Conservation (phyloP, 768 basidiomycete genomes). For the Pleurotus tuber-regium region DNA sequence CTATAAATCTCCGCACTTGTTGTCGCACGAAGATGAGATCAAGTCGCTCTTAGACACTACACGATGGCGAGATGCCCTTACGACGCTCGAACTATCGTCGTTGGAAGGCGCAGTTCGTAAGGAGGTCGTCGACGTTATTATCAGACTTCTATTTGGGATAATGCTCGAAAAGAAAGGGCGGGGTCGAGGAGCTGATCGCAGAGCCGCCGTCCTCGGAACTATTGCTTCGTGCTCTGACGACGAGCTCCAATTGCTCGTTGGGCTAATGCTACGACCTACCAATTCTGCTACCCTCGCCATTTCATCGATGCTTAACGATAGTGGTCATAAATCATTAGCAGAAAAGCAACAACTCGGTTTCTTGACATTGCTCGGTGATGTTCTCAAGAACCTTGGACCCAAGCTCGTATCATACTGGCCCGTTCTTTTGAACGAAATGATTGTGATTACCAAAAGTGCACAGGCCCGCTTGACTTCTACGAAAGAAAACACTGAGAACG, state of each 20-base stretch:
- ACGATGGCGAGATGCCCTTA: constrained; percentile 86
- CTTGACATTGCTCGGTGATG: constrained; percentile 79
- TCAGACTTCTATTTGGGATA: constrained; percentile 81
- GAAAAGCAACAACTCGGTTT: constrained; percentile 81
- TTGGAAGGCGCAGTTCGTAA: constrained; percentile 54
- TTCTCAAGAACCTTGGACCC: constrained; percentile 79
- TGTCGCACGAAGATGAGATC: constrained; percentile 61
- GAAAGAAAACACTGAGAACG: constrained; percentile 29
- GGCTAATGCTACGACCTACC: constrained; percentile 85
- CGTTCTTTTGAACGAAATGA: constrained; percentile 61
- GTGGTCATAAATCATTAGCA: constrained; percentile 32
- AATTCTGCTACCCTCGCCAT: constrained; percentile 26
- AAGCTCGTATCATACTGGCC: constrained; percentile 73
- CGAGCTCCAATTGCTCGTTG: constrained; percentile 76
- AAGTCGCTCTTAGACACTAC: constrained; percentile 77
- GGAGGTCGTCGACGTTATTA: constrained; percentile 66
- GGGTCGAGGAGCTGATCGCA: constrained; percentile 61
- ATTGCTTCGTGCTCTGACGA: constrained; percentile 67
- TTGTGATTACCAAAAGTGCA: constrained; percentile 64
- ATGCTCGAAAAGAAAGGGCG: constrained; percentile 82
- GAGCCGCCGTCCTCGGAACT: constrained; percentile 71
- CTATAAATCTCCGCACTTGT: constrained; percentile 66
- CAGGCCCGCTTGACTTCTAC: constrained; percentile 51
- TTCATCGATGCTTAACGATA: constrained; percentile 21
- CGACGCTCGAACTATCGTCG: constrained; percentile 60